Evolutionary conservation across 192 early-diverging fungal genomes (phyloP).

Genomic region (Physocladia obscura): DNA sequence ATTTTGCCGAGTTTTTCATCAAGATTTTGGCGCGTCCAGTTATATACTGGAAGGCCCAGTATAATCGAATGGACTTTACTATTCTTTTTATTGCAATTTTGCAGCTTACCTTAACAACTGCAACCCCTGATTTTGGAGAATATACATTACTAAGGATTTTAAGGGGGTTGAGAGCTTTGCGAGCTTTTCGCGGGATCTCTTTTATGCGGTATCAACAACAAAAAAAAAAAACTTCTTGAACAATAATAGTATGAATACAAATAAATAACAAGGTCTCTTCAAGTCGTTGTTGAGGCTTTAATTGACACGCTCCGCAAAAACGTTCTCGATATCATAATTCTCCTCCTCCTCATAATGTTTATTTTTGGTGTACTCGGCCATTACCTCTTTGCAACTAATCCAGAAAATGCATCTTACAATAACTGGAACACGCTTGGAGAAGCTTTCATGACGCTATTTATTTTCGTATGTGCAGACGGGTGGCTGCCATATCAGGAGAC

Average conservation of each 20-base stretch:
- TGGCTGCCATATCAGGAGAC: constrained; percentile 45
- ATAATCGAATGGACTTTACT: constrained; percentile 17
- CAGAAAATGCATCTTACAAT: neutral
- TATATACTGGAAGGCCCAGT: constrained; percentile 10
- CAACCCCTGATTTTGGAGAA: neutral
- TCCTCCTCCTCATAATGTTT: constrained; percentile 49
- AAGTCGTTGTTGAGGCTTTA: constrained; percentile 49
- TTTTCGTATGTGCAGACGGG: constrained; percentile 47
- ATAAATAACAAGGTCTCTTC: constrained; percentile 36
- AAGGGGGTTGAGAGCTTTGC: neutral
- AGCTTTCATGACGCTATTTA: constrained; percentile 36
- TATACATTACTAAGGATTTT: neutral
- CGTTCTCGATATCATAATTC: constrained; percentile 44
- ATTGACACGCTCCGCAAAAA: constrained; percentile 38
- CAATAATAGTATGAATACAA: neutral
- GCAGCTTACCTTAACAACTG: neutral
- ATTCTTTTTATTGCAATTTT: constrained; percentile 8
- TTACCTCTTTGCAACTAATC: constrained; percentile 44
- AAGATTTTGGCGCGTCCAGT: neutral
- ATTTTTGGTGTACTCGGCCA: constrained; percentile 47
- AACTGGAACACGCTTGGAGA: constrained; percentile 32
- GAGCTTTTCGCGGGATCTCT: constrained; percentile 11
- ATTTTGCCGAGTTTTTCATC: constrained; percentile 13
- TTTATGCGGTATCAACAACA: constrained; percentile 6
- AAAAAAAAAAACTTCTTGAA: neutral